These are phyloP conservation scores for Nowakowskiella sp. DNA, from an alignment of 192 early-diverging fungal genomes.

Conservation along the genomic window DNA sequence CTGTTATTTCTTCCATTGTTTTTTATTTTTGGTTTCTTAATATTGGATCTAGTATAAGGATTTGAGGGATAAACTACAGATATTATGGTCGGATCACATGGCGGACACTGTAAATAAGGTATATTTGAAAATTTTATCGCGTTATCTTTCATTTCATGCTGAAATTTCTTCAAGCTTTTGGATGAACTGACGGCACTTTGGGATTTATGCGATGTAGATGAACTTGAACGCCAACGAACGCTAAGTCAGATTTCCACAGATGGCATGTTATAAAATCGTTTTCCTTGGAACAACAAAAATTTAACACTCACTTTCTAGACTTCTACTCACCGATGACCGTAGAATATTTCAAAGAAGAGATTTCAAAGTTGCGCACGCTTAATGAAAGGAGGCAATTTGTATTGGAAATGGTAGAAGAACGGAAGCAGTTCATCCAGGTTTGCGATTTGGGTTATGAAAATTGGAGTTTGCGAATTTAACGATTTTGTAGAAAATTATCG, in stretches of 20 bases:
- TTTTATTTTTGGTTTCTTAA: neutral
- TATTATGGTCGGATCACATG: slow-evolving; percentile 27
- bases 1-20: slow-evolving; percentile 2
- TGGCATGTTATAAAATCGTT: neutral
- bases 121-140: neutral
- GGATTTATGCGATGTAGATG: slow-evolving; percentile 21
- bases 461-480: neutral
- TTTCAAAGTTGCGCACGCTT: slow-evolving; percentile 12
- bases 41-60: slow-evolving; percentile 15
- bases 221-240: slow-evolving; percentile 13
- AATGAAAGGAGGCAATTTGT: slow-evolving; percentile 16
- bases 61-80: slow-evolving; percentile 19
- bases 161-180: slow-evolving; percentile 12
- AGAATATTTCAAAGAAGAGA: slow-evolving; percentile 15
- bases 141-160: neutral
- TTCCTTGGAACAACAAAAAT: neutral
- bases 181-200: slow-evolving; percentile 20
- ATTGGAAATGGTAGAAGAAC: slow-evolving; percentile 17
- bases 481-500: slow-evolving; percentile 51
- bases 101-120: slow-evolving; percentile 21
- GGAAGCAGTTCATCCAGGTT: slow-evolving; percentile 11
- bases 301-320: slow-evolving; percentile 11
- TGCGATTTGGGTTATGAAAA: neutral
- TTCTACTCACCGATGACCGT: slow-evolving; percentile 32
- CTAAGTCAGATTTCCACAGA: slow-evolving; percentile 7